These are phyloP conservation scores for Kandelia obovata DNA, from an alignment of 345 rosid species.

Conservation along the genomic window DNA sequence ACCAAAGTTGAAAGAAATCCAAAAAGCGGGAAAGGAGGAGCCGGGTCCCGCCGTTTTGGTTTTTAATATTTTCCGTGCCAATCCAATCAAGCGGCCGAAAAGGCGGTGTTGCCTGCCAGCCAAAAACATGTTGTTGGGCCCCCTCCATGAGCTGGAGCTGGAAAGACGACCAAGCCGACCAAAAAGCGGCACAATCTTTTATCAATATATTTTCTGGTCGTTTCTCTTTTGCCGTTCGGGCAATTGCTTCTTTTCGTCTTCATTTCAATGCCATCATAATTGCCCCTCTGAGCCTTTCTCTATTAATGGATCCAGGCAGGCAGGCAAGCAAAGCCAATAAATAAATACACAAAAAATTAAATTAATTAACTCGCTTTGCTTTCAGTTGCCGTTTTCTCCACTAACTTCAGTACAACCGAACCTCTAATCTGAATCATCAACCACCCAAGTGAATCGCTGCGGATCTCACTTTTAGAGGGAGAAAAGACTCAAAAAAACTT, in stretches of 20 bases:
- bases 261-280: too few species aligned
- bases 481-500: too few species aligned
- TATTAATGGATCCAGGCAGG: too few species aligned
- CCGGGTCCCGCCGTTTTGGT: neutral
- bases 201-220: neutral
- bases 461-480: neutral
- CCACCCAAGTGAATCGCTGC: neutral
- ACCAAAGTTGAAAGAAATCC: neutral
- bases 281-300: too few species aligned
- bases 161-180: conserved; percentile 4
- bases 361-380: too few species aligned
- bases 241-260: too few species aligned
- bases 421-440: neutral
- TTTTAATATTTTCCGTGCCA: neutral
- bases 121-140: conserved; percentile 8
- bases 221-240: neutral
- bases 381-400: too few species aligned
- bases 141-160: conserved; percentile 9
- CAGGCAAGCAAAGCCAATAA: too few species aligned
- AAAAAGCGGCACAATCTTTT: neutral
- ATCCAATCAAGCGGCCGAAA: neutral
- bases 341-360: too few species aligned
- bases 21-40: conserved; percentile 10
- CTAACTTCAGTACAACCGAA: too few species aligned
- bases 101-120: too few species aligned